Base-by-base conservation (phyloP, 2,329 filamentous ascomycete species). In the Xylaria sp. region DNA sequence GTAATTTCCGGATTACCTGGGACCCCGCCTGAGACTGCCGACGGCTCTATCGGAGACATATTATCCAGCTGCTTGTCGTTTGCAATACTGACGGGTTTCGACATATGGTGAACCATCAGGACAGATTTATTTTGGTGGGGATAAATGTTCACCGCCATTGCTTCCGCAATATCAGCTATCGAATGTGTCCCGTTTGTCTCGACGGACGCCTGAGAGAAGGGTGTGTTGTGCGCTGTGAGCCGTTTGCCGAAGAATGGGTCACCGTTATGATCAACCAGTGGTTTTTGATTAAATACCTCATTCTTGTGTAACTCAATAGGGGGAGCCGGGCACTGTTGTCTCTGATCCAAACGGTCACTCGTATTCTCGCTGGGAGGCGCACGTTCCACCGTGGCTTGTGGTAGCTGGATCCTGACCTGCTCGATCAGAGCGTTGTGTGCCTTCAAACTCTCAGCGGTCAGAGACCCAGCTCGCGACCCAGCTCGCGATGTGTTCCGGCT, bases 71-170 rank as follows among this genome's bases (percentile, higher is more conserved):
- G 74, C 43, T 78, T 75, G 3, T 77, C 72, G 52, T 83, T 81
- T 23, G 83, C 81, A 53, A 78, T 79, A 64, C 85, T 84, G 0
- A 83, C 85, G 28, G 83, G 83, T 74, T 82, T 85, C 48, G 80
- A 81, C 10, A 84, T 84, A 74, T 89, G 85, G 70, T 89, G 81
- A 34, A 90, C 85, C 78, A 90, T 83, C 48, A 90, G 76, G 12
- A 91, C 79, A 4, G 89, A 91, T 56, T 85, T 89, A 72, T 90
- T 90, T 72, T 90, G 87, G 70, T 91, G 89, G 23, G 86, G 84
- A 71, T 86, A 89, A 72, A 91, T 87, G 68, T 83, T 88, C 63
- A 91, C 83, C 45, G 86, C 87, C 75, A 86, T 79, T 39, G 89
- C 89, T 78, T 91, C 88, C 0, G 88, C 88, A 46, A 91, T 84